Conservation (phyloP, 1,284 basidiomycete genomes). For the Leccinum subrobustum region DNA sequence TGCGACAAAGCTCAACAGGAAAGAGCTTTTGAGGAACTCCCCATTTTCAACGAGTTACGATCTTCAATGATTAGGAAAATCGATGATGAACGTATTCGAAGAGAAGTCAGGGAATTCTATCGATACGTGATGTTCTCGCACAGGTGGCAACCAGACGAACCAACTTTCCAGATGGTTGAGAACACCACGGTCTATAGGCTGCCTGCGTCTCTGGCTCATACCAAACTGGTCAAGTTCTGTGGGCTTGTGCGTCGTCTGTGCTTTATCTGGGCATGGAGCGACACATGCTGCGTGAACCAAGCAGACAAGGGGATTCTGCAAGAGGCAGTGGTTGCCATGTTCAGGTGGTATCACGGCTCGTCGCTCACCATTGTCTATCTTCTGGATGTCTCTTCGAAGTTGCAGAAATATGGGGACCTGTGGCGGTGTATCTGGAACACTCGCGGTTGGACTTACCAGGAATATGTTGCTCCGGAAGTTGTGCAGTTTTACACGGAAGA, state of each 20-base stretch:
- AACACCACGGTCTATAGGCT: not conserved
- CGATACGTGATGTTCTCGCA: conserved; percentile 1
- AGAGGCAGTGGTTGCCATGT: not conserved
- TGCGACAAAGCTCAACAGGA: not conserved
- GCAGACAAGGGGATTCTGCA: not conserved
- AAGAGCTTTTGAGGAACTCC: not conserved
- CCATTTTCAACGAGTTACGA: not conserved
- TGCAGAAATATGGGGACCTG: not conserved
- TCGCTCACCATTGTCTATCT: not conserved
- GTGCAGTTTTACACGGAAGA: not conserved
- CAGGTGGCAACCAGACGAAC: not conserved
- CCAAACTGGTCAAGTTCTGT: not conserved
- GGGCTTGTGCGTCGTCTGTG: not conserved
- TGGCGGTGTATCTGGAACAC: not conserved
- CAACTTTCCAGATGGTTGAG: not conserved
- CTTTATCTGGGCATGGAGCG: not conserved
- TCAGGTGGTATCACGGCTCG: not conserved
- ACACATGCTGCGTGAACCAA: not conserved
- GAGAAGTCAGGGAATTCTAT: not conserved
- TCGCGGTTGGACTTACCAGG: not conserved
- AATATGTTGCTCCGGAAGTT: not conserved
- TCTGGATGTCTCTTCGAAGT: not conserved
- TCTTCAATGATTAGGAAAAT: conserved; percentile 1
- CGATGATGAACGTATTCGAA: not conserved
- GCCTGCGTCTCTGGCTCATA: not conserved